Percentiles rank a stretch among this genome's conserved stretches.
These are phyloP conservation scores for Suhomyces chickasaworum DNA, from an alignment of 1,139 yeast genomes.

Conservation along the genomic window DNA sequence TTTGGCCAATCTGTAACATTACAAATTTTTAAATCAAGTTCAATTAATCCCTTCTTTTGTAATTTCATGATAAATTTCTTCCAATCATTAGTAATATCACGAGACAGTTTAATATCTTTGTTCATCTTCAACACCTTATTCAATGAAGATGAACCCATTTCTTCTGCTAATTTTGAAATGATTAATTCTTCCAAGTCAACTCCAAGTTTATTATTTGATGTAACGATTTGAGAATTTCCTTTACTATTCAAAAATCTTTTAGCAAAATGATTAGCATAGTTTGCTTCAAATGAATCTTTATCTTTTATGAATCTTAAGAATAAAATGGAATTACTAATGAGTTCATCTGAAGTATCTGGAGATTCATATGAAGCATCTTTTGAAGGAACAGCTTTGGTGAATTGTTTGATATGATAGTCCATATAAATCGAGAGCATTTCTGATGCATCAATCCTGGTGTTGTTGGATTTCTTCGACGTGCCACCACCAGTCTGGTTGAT, in stretches of 20 bases:
- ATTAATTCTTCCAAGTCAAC: constrained; percentile 70
- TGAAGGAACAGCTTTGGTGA: constrained; percentile 40
- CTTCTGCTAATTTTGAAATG: constrained; percentile 71
- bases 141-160: constrained; percentile 79
- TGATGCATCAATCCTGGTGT: constrained; percentile 51
- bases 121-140: constrained; percentile 88
- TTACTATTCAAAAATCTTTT: constrained; percentile 69
- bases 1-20: constrained; percentile 55
- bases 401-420: constrained; percentile 70
- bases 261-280: constrained; percentile 87
- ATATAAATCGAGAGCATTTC: constrained; percentile 76
- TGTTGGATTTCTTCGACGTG: neutral
- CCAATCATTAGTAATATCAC: constrained; percentile 61
- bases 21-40: constrained; percentile 55
- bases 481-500: constrained; percentile 44
- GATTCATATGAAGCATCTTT: constrained; percentile 21
- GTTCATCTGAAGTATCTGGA: constrained; percentile 55
- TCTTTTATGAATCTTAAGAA: constrained; percentile 74
- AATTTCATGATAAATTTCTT: constrained; percentile 25
- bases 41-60: constrained; percentile 21
- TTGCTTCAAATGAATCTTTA: constrained; percentile 84
- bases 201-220: constrained; percentile 29
- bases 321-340: constrained; percentile 56
- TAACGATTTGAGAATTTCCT: constrained; percentile 21
- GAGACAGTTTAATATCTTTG: constrained; percentile 72